Evolutionary conservation across 352 stramenopile species (phyloP), one percentile per base, ranked within the genome.

Genomic region (Phytophthora sojae): DNA sequence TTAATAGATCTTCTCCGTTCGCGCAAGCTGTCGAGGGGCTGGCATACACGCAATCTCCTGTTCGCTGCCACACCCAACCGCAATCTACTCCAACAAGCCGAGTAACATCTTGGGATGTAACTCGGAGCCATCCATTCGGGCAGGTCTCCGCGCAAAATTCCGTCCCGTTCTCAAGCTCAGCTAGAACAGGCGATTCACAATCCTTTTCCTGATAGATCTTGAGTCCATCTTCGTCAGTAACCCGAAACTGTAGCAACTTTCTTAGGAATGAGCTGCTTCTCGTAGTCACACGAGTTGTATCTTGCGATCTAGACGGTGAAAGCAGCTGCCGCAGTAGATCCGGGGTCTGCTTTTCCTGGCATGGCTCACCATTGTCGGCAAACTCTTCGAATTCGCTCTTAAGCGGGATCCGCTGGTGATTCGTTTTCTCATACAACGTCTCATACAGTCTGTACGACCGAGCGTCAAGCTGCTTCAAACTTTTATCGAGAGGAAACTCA

Each of bases 391-490:
- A 93, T 42, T 91, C 84, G 44, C 67, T 72, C 0, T 65, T 52
- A 23, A 75, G 72, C 7, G 85, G 88, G 8, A 21, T 54, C 12
- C 75, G 67, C 30, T 93, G 84, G 5, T 65, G 55, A 35, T 76
- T 76, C 53, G 80, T 81, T 19, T 85, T 84, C 54, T 95, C 88
- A 32, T 93, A 91, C 39, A 92, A 62, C 1, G 88, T 83, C 30
- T 94, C 85, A 71, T 85, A 92, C 35, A 93, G 49, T 30, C 89
- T 74, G 23, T 91, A 87, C 3, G 82, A 79, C 21, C 82, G 79
- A 39, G 80, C 78, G 42, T 94, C 75, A 14, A 95, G 69, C 30
- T 93, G 83, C 12, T 89, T 76, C 1, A 92, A 50, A 9, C 59
- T 74, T 32, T 92, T 74, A 17, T 86, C 64, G 5, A 89, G 56